A percentile compares a stretch with the other conserved stretches of the same genome.
Conservation (phyloP, 192 early-diverging fungal species). For the Backusella mclennaniae region DNA sequence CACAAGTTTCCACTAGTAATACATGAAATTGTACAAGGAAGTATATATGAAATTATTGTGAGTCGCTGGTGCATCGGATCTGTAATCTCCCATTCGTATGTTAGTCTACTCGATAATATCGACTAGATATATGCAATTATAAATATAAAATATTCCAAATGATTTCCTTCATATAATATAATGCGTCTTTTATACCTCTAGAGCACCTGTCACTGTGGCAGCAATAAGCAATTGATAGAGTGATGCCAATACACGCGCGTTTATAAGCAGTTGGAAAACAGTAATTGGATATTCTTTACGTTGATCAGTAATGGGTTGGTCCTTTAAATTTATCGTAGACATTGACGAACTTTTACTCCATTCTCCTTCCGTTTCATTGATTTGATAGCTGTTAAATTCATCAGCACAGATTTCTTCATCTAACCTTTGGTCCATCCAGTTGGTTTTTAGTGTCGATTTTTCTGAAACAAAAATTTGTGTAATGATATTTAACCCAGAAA, state of each 20-base stretch:
- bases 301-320: not conserved
- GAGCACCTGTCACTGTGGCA: not conserved
- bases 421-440: not conserved
- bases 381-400: conserved; percentile 2
- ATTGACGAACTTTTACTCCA: conserved; percentile 13
- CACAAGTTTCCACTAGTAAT: not conserved
- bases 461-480: not conserved
- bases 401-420: not conserved
- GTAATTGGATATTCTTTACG: not conserved
- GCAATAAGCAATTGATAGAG: not conserved
- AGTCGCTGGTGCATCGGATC: not conserved
- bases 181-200: not conserved
- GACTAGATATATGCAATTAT: not conserved
- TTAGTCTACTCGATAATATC: not conserved
- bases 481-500: not conserved
- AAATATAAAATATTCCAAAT: not conserved
- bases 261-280: not conserved
- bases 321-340: conserved; percentile 6
- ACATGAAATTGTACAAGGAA: not conserved
- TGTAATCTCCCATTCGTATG: not conserved
- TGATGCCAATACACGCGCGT: not conserved
- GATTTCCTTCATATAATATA: not conserved
- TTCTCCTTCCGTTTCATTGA: not conserved
- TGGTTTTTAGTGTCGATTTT: not conserved
- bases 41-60: not conserved